A percentile compares a stretch with the other conserved stretches of the same genome.
These are phyloP conservation scores for Ramaria sp. DNA, from an alignment of 768 basidiomycete genomes.

Conservation along the genomic window DNA sequence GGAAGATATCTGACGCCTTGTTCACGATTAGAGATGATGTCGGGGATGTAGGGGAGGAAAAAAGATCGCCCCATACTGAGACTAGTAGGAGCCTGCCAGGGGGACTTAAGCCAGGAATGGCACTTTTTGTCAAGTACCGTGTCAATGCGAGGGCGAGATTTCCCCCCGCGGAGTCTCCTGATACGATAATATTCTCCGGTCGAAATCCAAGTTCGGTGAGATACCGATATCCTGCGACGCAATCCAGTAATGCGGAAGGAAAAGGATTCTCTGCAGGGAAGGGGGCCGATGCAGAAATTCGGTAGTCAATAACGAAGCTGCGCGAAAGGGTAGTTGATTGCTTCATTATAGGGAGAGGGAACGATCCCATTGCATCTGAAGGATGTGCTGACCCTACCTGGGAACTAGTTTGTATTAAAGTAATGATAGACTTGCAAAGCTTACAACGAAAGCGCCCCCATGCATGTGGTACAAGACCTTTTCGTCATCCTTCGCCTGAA, in stretches of 20 bases:
- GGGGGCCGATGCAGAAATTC: slow-evolving; percentile 40
- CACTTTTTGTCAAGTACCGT: slow-evolving; percentile 24
- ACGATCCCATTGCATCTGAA: slow-evolving; percentile 31
- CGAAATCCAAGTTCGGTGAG: slow-evolving; percentile 29
- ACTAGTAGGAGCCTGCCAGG: slow-evolving; percentile 14
- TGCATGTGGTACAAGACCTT: slow-evolving; percentile 54
- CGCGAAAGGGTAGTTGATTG: slow-evolving; percentile 34
- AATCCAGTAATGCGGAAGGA: slow-evolving; percentile 66
- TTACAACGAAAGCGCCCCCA: slow-evolving; percentile 12
- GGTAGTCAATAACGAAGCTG: slow-evolving; percentile 59
- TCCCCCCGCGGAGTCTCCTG: slow-evolving; percentile 15
- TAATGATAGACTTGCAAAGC: not conserved
- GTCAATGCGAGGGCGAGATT: slow-evolving; percentile 22
- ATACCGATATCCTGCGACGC: slow-evolving; percentile 62
- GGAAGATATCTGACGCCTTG: not conserved
- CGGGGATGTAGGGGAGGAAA: slow-evolving; percentile 1
- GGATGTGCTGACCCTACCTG: slow-evolving; percentile 39
- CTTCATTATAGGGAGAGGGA: slow-evolving; percentile 37
- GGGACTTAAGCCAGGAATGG: not conserved
- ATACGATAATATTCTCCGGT: slow-evolving; percentile 11
- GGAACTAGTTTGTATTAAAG: not conserved
- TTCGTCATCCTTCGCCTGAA: slow-evolving; percentile 33
- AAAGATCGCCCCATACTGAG: slow-evolving; percentile 13
- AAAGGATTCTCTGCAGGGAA: slow-evolving; percentile 43
- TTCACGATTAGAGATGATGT: not conserved